Conservation (phyloP, 2,329 filamentous ascomycete species). For the Albifimbria verrucaria region DNA sequence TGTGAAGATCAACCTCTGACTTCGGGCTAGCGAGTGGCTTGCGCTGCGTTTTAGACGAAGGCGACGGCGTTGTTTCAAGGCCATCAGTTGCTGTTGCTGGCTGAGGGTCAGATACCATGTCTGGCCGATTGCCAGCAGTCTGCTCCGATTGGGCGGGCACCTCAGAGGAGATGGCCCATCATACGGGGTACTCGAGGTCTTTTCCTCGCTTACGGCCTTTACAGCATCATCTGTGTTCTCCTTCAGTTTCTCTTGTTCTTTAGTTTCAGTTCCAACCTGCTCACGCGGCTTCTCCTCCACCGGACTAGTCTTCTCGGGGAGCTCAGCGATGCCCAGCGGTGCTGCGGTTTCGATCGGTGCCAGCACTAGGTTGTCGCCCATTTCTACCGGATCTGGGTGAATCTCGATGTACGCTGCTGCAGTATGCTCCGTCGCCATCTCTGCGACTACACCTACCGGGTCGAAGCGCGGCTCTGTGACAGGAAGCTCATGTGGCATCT, state of each 20-base stretch:
- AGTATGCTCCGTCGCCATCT: conserved; percentile 44
- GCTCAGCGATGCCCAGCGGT: conserved; percentile 30
- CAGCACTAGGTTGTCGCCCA: conserved; percentile 35
- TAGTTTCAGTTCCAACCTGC: conserved; percentile 2
- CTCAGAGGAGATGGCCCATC: no score
- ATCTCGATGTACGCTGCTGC: conserved; percentile 36
- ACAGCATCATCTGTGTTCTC: neutral
- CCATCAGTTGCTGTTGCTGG: no score
- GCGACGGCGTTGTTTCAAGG: neutral
- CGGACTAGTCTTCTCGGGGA: conserved; percentile 31
- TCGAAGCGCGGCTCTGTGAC: conserved; percentile 26
- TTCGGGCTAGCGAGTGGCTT: neutral
- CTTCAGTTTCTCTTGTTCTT: neutral
- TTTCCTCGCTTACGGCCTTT: no score
- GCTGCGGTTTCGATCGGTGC: conserved; percentile 30
- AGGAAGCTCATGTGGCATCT: conserved; percentile 28
- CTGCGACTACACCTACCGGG: conserved; percentile 43
- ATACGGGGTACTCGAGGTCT: no score
- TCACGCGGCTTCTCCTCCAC: conserved; percentile 19
- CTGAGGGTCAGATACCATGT: no score
- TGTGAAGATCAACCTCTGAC: neutral
- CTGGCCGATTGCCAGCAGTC: no score
- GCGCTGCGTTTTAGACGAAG: neutral
- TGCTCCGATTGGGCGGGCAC: no score
- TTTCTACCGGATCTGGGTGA: conserved; percentile 42